Evolutionary conservation across 2,329 filamentous ascomycete species (phyloP).

Genomic region (Westerdykella ornata): DNA sequence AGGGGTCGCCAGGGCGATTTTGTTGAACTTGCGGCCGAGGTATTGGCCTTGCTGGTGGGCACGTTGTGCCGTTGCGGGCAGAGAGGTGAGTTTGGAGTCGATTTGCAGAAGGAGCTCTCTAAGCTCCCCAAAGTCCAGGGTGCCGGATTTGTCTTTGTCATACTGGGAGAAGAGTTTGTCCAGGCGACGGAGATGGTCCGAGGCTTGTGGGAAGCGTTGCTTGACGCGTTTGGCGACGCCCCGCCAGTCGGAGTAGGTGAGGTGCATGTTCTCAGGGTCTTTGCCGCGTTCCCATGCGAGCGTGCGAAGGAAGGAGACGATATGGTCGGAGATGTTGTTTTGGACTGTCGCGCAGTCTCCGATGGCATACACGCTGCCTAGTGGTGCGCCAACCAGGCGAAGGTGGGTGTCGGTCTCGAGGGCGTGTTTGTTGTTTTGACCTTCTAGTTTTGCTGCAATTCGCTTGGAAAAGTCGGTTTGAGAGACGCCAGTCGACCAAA

Average conservation of each 20-base stretch:
- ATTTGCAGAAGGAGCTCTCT: constrained; percentile 84
- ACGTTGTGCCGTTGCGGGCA: constrained; percentile 91
- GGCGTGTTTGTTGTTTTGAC: constrained; percentile 82
- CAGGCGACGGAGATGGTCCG: constrained; percentile 76
- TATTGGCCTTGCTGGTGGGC: constrained; percentile 95
- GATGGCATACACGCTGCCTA: constrained; percentile 93
- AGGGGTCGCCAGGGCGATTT: constrained; percentile 69
- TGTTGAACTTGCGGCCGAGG: constrained; percentile 88
- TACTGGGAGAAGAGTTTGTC: constrained; percentile 89
- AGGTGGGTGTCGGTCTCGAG: constrained; percentile 93
- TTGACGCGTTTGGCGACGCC: constrained; percentile 75
- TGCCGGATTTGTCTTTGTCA: constrained; percentile 87
- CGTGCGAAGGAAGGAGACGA: constrained; percentile 81
- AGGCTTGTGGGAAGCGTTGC: constrained; percentile 84
- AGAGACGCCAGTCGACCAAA: constrained; percentile 94
- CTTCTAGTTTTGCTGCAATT: constrained; percentile 67
- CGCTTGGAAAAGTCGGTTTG: constrained; percentile 75
- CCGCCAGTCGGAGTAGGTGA: constrained; percentile 85
- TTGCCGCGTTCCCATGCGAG: constrained; percentile 88
- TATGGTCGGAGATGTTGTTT: constrained; percentile 90
- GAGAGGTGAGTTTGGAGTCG: constrained; percentile 85
- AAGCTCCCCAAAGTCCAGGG: constrained; percentile 88
- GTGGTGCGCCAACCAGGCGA: constrained; percentile 75
- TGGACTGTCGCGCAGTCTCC: constrained; percentile 95
- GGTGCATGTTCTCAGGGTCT: constrained; percentile 78